A percentile compares a stretch with the other conserved stretches of the same genome.
These are phyloP conservation scores for Pythium folliculosum DNA, from an alignment of 352 stramenopile species.

Conservation along the genomic window DNA sequence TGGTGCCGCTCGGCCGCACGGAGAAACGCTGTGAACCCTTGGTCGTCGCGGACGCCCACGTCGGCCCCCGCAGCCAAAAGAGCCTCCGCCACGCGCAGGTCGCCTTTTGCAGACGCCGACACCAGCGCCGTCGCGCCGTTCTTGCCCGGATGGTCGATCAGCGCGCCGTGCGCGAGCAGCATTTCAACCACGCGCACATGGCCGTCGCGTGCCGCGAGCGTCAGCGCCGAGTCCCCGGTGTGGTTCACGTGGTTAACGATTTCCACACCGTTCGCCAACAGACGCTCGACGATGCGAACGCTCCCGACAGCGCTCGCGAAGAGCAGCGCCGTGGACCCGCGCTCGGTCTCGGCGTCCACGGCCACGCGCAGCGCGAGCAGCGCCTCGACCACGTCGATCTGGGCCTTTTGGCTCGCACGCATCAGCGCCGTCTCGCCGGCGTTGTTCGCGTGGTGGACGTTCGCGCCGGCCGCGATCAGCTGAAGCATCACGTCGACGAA, in stretches of 20 bases:
- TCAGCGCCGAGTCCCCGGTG: neutral
- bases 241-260: neutral
- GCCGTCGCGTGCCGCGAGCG: neutral
- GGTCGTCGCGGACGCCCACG: neutral
- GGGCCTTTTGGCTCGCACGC: neutral
- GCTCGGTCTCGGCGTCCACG: neutral
- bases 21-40: conserved; percentile 26
- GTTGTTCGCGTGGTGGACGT: neutral
- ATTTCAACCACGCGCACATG: neutral
- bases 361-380: neutral
- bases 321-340: neutral
- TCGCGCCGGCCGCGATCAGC: neutral
- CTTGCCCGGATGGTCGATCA: neutral
- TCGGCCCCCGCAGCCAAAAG: neutral
- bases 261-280: neutral
- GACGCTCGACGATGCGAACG: neutral
- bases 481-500: neutral
- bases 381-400: neutral
- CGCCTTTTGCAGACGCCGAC: neutral
- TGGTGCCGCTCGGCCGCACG: conserved; percentile 46
- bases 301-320: neutral
- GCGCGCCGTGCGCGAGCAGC: neutral
- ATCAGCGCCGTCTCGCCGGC: neutral
- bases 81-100: neutral
- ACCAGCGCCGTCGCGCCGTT: neutral